Conservation (phyloP, 306 rosid species). For the Rosa rugosa region DNA sequence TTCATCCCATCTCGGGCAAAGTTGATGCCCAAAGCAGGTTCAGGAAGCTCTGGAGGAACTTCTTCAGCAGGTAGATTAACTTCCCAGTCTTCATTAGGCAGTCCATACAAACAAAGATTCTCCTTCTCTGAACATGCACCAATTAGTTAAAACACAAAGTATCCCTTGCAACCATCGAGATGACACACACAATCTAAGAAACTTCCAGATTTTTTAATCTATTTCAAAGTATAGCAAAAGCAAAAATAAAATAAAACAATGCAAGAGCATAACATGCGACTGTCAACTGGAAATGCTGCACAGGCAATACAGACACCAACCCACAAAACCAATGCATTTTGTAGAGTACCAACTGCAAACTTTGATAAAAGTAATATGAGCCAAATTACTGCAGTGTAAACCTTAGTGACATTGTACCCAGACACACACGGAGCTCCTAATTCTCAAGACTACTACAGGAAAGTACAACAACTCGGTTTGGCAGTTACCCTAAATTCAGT, state of each 20-base stretch:
- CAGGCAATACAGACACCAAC: background rate
- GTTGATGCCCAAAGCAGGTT: slow-evolving; percentile 65
- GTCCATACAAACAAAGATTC: slow-evolving; percentile 58
- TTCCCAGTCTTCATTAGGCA: slow-evolving; percentile 54
- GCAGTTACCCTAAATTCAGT: background rate
- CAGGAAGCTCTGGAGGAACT: slow-evolving; percentile 65
- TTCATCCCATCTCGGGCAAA: slow-evolving; percentile 69
- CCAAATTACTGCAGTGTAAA: background rate
- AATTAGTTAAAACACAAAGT: slow-evolving; percentile 12
- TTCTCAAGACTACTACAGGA: background rate
- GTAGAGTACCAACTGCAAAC: background rate
- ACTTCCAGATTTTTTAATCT: background rate
- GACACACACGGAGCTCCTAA: background rate
- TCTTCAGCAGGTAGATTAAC: slow-evolving; percentile 58
- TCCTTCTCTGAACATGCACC: slow-evolving; percentile 45
- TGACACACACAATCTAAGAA: background rate
- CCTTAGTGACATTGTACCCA: background rate
- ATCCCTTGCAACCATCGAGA: background rate
- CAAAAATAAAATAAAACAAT: background rate
- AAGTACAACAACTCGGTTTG: background rate
- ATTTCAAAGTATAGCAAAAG: background rate
- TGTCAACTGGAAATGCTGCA: background rate
- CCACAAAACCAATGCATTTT: background rate
- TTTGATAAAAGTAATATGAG: background rate
- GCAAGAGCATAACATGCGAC: background rate